phyloP scores from a whole-genome alignment of 768 basidiomycete genomes.

The Daedaleopsis sinensis region DNA sequence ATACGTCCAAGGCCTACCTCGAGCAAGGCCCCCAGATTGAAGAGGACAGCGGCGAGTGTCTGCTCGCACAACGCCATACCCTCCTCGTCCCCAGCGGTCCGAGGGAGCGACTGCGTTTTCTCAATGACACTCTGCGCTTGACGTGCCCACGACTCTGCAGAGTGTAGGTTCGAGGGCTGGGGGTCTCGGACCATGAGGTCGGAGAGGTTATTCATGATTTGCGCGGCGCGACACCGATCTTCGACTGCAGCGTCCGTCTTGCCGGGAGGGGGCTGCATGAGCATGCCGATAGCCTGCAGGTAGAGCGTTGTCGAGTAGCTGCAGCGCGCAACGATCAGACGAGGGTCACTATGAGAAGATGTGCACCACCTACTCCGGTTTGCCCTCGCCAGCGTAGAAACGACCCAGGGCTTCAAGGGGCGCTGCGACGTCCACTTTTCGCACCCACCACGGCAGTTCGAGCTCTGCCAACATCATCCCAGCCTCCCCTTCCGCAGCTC shows the following conservation, averaged over 20 bases:
- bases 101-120: constrained; percentile 28
- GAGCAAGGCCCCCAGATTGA: constrained; percentile 60
- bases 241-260: constrained; percentile 37
- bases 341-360: constrained; percentile 7
- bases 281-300: constrained; percentile 62
- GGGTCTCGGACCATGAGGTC: constrained; percentile 43
- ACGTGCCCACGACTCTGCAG: constrained; percentile 65
- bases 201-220: constrained; percentile 52
- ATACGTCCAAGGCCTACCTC: constrained; percentile 35
- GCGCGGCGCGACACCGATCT: constrained; percentile 62
- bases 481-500: constrained; percentile 6
- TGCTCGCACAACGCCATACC: constrained; percentile 46
- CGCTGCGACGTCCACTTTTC: constrained; percentile 61
- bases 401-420: constrained; percentile 69
- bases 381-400: constrained; percentile 59
- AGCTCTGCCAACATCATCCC: constrained; percentile 43
- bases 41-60: constrained; percentile 59
- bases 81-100: constrained; percentile 5
- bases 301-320: constrained; percentile 71
- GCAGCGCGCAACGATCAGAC: background rate
- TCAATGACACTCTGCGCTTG: constrained; percentile 39
- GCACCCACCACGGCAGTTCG: constrained; percentile 62
- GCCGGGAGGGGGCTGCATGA: constrained; percentile 46
- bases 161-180: constrained; percentile 38
- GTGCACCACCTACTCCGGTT: constrained; percentile 50